These are phyloP conservation scores for Rutstroemia sp. DNA, from an alignment of 2,329 filamentous ascomycete species.

Conservation along the genomic window DNA sequence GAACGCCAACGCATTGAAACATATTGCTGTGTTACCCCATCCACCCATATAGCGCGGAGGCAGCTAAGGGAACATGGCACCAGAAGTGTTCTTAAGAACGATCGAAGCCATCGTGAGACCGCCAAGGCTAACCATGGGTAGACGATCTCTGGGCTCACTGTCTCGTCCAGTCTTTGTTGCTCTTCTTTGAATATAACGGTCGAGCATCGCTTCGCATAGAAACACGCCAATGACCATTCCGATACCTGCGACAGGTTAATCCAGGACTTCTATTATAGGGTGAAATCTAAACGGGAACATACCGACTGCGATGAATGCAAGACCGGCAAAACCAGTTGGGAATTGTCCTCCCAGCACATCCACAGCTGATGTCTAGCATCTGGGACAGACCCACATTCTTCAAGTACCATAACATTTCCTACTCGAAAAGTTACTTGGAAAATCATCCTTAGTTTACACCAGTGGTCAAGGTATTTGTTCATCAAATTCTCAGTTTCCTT, in stretches of 20 bases:
- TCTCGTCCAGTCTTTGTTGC: conserved; percentile 41
- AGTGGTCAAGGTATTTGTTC: no score
- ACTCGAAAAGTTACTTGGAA: no score
- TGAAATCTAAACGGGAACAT: no score
- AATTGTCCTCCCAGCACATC: conserved; percentile 16
- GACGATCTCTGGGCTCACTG: conserved; percentile 35
- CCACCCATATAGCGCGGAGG: background rate
- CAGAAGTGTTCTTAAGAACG: background rate
- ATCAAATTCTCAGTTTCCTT: no score
- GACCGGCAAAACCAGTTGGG: conserved; percentile 30
- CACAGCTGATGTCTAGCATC: no score
- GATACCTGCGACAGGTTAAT: conserved; percentile 16
- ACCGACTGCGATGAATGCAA: conserved; percentile 36
- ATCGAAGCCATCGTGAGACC: conserved; percentile 19
- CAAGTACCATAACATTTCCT: no score
- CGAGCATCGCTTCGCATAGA: conserved; percentile 16
- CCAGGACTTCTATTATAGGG: no score
- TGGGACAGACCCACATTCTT: no score
- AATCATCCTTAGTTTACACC: no score
- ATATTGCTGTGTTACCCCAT: conserved; percentile 1
- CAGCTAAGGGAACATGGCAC: background rate
- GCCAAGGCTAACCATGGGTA: conserved; percentile 34
- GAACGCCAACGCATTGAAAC: background rate
- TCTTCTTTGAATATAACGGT: conserved; percentile 34
- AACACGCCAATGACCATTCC: conserved; percentile 24